Evolutionary conservation across 2,329 filamentous ascomycete species (phyloP), one percentile per base, ranked within the genome.

Genomic region (Aspergillus sp.): DNA sequence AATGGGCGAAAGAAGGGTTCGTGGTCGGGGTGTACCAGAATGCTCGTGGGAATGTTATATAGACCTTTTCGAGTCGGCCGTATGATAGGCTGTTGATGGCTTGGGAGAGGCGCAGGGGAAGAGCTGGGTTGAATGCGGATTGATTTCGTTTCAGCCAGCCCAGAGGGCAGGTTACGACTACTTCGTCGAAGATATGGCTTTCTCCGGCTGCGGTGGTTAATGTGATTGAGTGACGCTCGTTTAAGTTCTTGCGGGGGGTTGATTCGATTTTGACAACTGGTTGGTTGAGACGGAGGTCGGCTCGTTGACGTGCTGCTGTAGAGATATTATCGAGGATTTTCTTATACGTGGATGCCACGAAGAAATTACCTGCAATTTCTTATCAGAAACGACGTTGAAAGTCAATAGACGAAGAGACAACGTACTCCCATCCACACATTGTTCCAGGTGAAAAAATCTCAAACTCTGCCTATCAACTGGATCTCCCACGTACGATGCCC

Each of bases 1-100:
- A 94, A 58, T 89, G 83, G 35, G 81, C 82, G 65, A 91, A 90
- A 26, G 85, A 82, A 5, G 83, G 75, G 68, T 68, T 30, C 68
- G 61, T 8, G 65, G 62, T 28, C 65, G 52, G 0, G 58, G 59
- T 44, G 59, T 80, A 70, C 89, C 90, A 95, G 62, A 90, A 95
- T 0, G 88, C 81, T 8, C 67, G 72, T 0, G 85, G 81, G 54
- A 95, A 95, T 32, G 77, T 85, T 34, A 89, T 75, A 60, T 76
- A 77, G 12, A 76, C 59, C 46, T 72, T 73, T 52, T 76, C 73
- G 1, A 70, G 56, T 12, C 63, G 58, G 45, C 73, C 72, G 48
- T 73, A 75, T 27, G 69, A 71, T 47, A 75, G 71, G 46, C 62
- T 67, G 36, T 68, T 58, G 37, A 78, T 75, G 19, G 76, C 75